phyloP scores from a whole-genome alignment of 2,329 filamentous ascomycete genomes.

The Colletotrichum euphorbiae region DNA sequence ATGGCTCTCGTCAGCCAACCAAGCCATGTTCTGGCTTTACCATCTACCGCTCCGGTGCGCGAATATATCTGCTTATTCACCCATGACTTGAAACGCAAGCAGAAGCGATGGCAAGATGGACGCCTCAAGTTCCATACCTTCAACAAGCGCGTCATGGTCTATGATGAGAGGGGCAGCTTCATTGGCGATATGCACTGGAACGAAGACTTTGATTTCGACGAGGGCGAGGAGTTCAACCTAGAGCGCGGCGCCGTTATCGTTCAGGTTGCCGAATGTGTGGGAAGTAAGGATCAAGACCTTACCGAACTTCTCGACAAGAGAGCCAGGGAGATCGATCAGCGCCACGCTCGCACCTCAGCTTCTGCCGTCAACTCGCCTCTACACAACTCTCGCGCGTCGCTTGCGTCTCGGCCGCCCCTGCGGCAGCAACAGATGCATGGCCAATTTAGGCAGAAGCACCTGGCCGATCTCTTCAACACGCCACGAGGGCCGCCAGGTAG shows the following conservation, averaged over 20 bases:
- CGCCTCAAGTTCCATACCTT: constrained; percentile 88
- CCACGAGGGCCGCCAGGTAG: constrained; percentile 57
- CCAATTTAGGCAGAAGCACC: constrained; percentile 55
- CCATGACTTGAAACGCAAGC: constrained; percentile 84
- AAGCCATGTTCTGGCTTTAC: constrained; percentile 42
- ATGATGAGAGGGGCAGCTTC: constrained; percentile 82
- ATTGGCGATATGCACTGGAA: constrained; percentile 89
- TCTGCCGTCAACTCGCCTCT: constrained; percentile 43
- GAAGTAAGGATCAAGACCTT: constrained; percentile 80
- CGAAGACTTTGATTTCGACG: constrained; percentile 73
- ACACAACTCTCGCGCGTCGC: constrained; percentile 42
- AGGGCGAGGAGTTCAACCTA: constrained; percentile 85
- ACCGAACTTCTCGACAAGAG: constrained; percentile 79
- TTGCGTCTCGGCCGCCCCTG: constrained; percentile 43
- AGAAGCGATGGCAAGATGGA: constrained; percentile 95
- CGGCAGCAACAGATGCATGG: neutral
- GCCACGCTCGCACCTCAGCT: constrained; percentile 51
- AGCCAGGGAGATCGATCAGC: constrained; percentile 65
- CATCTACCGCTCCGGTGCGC: constrained; percentile 78
- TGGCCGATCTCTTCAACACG: constrained; percentile 69
- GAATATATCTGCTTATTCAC: constrained; percentile 91
- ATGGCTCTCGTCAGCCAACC: constrained; percentile 15
- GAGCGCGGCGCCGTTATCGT: constrained; percentile 82
- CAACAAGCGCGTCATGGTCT: constrained; percentile 92
- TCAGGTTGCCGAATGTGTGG: constrained; percentile 82